Evolutionary conservation across 768 basidiomycete genomes (phyloP).

Genomic region (Steccherinum ochraceum): DNA sequence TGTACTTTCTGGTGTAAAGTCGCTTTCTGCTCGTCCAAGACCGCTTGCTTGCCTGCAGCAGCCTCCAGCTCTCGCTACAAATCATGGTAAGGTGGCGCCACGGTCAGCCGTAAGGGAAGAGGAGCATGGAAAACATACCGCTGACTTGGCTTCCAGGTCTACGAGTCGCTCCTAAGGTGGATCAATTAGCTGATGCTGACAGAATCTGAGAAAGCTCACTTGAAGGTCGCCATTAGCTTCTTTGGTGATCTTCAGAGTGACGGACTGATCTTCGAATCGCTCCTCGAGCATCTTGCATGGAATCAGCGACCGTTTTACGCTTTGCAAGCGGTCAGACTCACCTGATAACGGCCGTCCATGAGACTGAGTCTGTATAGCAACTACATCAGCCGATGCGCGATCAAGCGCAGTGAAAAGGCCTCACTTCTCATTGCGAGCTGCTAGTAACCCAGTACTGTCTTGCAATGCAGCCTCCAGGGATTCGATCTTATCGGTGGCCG

Average conservation of each 20-base stretch:
- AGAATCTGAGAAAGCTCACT: conserved; percentile 25
- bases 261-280: conserved; percentile 50
- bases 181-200: neutral
- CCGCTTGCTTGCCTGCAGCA: conserved; percentile 27
- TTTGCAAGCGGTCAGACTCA: no score
- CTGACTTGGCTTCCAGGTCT: conserved; percentile 27
- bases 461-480: neutral
- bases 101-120: conserved; percentile 5
- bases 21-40: conserved; percentile 35
- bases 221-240: conserved; percentile 50
- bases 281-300: conserved; percentile 56
- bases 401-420: no score
- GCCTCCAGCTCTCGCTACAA: conserved; percentile 25
- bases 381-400: neutral
- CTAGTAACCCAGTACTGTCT: conserved; percentile 4
- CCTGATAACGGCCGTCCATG: conserved; percentile 13
- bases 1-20: conserved; percentile 20
- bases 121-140: conserved; percentile 22
- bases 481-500: neutral
- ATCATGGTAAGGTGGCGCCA: no score
- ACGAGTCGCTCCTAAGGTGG: conserved; percentile 32
- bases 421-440: conserved; percentile 11
- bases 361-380: conserved; percentile 10
- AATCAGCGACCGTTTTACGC: no score
- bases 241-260: conserved; percentile 46